Evolutionary conservation across 2,329 filamentous ascomycete genomes (phyloP).

Genomic region (Bimuria novae-zelandiae): DNA sequence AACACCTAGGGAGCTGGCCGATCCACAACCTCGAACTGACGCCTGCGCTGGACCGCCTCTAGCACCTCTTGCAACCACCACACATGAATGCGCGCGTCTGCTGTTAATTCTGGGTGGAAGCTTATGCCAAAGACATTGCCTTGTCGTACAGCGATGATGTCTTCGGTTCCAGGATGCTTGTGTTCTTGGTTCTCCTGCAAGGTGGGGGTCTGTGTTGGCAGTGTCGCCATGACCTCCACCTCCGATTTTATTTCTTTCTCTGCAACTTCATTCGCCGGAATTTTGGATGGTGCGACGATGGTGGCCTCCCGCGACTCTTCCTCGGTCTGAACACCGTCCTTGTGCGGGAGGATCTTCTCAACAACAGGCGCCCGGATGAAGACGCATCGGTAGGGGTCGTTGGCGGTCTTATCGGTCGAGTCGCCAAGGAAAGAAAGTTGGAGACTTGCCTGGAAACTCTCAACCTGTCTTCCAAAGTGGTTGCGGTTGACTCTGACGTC

Average conservation of each 20-base stretch:
- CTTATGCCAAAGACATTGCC: constrained; percentile 93
- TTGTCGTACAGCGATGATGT: constrained; percentile 88
- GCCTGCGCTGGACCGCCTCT: constrained; percentile 36
- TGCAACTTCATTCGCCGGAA: constrained; percentile 52
- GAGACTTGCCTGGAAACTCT: constrained; percentile 82
- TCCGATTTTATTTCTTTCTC: constrained; percentile 51
- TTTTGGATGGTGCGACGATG: constrained; percentile 61
- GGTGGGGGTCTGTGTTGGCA: constrained; percentile 58
- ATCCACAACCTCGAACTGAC: constrained; percentile 38
- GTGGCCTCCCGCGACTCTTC: constrained; percentile 56
- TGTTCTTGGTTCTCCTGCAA: constrained; percentile 54
- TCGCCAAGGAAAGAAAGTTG: constrained; percentile 69
- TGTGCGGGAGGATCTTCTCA: constrained; percentile 70
- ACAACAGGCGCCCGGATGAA: constrained; percentile 96
- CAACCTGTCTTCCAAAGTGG: constrained; percentile 90
- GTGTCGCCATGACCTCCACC: constrained; percentile 63
- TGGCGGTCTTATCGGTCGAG: constrained; percentile 31
- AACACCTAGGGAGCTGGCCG: constrained; percentile 23
- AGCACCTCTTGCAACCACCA: constrained; percentile 86
- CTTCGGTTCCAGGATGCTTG: constrained; percentile 53
- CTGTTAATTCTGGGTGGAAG: constrained; percentile 92
- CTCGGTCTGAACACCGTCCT: constrained; percentile 55
- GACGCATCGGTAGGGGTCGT: constrained; percentile 73
- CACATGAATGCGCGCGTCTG: constrained; percentile 82
- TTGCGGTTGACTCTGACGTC: constrained; percentile 91